Conservation (phyloP, 2,329 filamentous ascomycete genomes). For the Arthroderma sp. region DNA sequence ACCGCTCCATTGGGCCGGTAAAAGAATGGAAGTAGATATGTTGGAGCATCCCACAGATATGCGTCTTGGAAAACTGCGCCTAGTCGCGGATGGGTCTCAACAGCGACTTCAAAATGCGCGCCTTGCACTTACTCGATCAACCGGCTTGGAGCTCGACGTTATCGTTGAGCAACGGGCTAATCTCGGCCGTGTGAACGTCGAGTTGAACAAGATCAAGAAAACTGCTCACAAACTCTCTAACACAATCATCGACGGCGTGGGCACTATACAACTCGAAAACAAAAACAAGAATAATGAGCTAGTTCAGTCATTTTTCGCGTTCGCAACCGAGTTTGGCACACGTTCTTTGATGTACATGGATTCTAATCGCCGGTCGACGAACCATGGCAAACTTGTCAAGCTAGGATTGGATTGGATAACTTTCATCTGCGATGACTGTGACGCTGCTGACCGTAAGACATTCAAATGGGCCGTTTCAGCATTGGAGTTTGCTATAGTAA, state of each 20-base stretch:
- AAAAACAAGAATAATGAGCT: slow-evolving; percentile 67
- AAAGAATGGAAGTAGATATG: slow-evolving; percentile 56
- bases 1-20: slow-evolving; percentile 67
- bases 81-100: slow-evolving; percentile 80
- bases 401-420: slow-evolving; percentile 92
- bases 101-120: slow-evolving; percentile 67
- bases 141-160: slow-evolving; percentile 74
- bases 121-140: slow-evolving; percentile 59
- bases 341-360: slow-evolving; percentile 92
- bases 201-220: slow-evolving; percentile 86
- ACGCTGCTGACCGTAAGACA: slow-evolving; percentile 84
- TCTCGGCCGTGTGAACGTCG: slow-evolving; percentile 76
- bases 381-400: slow-evolving; percentile 88
- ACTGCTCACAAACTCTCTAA: slow-evolving; percentile 95
- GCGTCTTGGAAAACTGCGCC: slow-evolving; percentile 69
- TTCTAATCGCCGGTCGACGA: slow-evolving; percentile 87
- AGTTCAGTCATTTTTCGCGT: slow-evolving; percentile 94
- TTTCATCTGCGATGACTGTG: slow-evolving; percentile 94
- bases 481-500: slow-evolving; percentile 91
- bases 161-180: slow-evolving; percentile 88
- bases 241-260: slow-evolving; percentile 97
- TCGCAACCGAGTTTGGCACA: slow-evolving; percentile 97
- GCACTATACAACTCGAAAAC: slow-evolving; percentile 78
- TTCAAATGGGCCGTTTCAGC: slow-evolving; percentile 96
- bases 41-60: slow-evolving; percentile 71